phyloP scores from a whole-genome alignment of 2,329 filamentous ascomycete genomes.

The Pseudopyricularia cyperi region DNA sequence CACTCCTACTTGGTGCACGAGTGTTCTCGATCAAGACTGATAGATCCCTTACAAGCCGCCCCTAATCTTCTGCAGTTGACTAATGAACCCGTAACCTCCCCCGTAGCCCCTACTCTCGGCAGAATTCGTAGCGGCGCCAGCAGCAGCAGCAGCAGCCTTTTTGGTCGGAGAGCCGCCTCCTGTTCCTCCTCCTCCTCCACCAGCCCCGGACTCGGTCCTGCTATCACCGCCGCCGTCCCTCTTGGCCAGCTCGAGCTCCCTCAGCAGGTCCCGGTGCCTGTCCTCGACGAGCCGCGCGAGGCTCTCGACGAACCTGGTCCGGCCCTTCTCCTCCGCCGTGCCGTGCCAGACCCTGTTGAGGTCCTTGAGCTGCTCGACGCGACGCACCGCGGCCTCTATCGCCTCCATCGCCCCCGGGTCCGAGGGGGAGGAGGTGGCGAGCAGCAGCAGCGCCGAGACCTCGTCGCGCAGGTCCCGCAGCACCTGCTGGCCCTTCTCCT shows the following conservation, averaged over 20 bases:
- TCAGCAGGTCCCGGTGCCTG: slow-evolving; percentile 38
- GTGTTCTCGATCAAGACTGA: background rate
- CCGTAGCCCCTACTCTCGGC: slow-evolving; percentile 27
- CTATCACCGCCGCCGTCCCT: background rate
- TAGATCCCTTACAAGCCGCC: slow-evolving; percentile 27
- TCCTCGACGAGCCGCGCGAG: slow-evolving; percentile 78
- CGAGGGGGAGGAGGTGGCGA: slow-evolving; percentile 14
- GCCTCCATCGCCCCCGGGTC: slow-evolving; percentile 45
- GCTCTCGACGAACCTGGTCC: slow-evolving; percentile 68
- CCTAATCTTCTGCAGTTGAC: slow-evolving; percentile 47
- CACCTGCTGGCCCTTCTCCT: slow-evolving; percentile 80
- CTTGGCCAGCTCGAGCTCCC: slow-evolving; percentile 24
- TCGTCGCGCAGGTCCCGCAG: slow-evolving; percentile 58
- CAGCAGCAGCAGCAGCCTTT: background rate
- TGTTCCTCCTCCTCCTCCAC: too few relatives aligned
- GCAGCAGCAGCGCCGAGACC: slow-evolving; percentile 50
- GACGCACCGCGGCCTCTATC: slow-evolving; percentile 57
- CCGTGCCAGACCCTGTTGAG: slow-evolving; percentile 80
- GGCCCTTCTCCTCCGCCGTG: slow-evolving; percentile 86
- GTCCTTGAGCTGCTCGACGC: slow-evolving; percentile 66
- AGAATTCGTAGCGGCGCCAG: background rate
- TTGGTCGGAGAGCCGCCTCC: background rate
- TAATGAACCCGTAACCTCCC: slow-evolving; percentile 47
- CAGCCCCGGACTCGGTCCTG: background rate
- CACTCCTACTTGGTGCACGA: background rate